Base-by-base conservation (phyloP, 176 grass and related monocot species). In the Aegilops speltoides region DNA sequence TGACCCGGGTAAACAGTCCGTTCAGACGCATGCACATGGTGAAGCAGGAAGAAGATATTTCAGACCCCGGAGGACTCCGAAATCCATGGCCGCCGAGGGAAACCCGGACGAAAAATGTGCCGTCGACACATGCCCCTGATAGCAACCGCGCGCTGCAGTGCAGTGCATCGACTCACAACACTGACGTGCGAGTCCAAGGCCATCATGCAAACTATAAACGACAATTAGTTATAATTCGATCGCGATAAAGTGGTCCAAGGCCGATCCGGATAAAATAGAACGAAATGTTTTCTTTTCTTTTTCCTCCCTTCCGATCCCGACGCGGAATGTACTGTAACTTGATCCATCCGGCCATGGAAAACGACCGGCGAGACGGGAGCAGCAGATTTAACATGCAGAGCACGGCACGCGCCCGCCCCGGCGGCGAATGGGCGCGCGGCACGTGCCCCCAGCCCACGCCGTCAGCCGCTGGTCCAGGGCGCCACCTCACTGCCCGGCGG, bases 351-450 rank as follows among this genome's bases (percentile, higher is more conserved):
- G 83, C 50, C 72, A 83, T 14, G 34, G 88, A 86, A 72, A 86
- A 52, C 5, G 88, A 86, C 84, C 19, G 34, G 61, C 24, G 60
- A 38, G n/a, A 25, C 57, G 11, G 59, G 20, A 7, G 29, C 87
- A 29, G 40, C 88, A 64, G 56, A 71, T 82, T 87, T 72, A 34
- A 36, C 81, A 87, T 84, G 85, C 34, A 20, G 76, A 80, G 46
- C 85, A 84, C 85, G 62, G 75, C 46, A 14, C 17, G 11, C 23
- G 8, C 64, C 7, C 7, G n/a, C 1, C 36, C 15, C 15, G 50
- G 5, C 50, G 1, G 22, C 23, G 3, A 54, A 46, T 72, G 2
- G 7, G 6, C 31, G 9, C 6, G 10, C 81, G 28, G 77, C 78
- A 48, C 83, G 88, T 89, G 88, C 46, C 31, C 87, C 75, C 65